A percentile compares a stretch with the other conserved stretches of the same genome.
phyloP scores from a whole-genome alignment of 108 stramenopile species.

The Nannochloropsis granulata region DNA sequence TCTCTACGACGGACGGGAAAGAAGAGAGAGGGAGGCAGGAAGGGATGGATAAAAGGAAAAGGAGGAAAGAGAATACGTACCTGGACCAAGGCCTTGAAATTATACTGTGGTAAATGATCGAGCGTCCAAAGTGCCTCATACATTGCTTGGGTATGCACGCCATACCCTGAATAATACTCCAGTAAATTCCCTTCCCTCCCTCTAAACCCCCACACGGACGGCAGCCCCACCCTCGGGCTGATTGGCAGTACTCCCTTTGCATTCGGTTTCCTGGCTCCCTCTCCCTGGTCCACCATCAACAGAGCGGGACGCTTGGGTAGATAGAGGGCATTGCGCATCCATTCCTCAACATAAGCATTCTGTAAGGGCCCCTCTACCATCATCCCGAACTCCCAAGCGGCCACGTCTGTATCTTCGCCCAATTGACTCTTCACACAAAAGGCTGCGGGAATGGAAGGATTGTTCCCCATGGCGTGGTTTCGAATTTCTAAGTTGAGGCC shows the following conservation, averaged over 20 bases:
- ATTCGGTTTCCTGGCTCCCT: neutral
- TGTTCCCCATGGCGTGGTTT: constrained; percentile 13
- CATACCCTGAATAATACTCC: neutral
- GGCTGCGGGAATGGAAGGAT: constrained; percentile 8
- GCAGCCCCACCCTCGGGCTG: neutral
- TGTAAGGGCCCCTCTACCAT: neutral
- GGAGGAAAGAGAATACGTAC: neutral
- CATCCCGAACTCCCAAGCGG: constrained; percentile 10
- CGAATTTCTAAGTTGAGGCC: neutral
- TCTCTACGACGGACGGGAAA: too few relatives aligned
- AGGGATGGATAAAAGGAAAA: too few relatives aligned
- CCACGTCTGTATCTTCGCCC: constrained; percentile 9
- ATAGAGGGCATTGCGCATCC: neutral
- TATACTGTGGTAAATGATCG: neutral
- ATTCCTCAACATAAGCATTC: neutral
- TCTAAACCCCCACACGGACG: neutral
- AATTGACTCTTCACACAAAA: constrained; percentile 11
- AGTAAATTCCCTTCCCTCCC: neutral
- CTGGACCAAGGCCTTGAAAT: neutral
- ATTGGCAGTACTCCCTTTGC: neutral
- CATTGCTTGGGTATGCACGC: neutral
- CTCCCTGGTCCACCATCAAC: neutral
- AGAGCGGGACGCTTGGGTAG: neutral
- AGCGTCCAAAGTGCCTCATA: neutral
- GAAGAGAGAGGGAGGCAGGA: too few relatives aligned